These are phyloP conservation scores for Chaetomiaceae sp. DNA, from an alignment of 2,329 filamentous ascomycete species.

Conservation along the genomic window DNA sequence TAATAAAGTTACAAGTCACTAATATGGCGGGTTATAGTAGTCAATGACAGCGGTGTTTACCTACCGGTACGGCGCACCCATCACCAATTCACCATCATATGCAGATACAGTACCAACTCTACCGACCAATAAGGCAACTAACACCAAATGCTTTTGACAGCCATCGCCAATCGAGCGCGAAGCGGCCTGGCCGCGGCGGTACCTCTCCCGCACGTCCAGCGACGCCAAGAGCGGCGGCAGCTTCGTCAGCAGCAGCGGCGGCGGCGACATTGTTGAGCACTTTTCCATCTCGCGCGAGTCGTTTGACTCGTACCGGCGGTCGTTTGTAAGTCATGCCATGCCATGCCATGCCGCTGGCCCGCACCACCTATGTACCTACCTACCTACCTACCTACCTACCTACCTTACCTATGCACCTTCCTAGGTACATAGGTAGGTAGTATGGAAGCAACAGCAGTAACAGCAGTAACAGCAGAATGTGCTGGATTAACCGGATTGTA, in stretches of 20 bases:
- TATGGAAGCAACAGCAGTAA: no score
- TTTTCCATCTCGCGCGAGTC: constrained; percentile 96
- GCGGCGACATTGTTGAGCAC: constrained; percentile 77
- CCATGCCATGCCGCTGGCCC: no score
- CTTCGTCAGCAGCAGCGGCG: constrained; percentile 62
- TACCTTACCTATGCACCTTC: neutral
- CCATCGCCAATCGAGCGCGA: constrained; percentile 88
- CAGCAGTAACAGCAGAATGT: no score
- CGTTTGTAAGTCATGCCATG: constrained; percentile 69
- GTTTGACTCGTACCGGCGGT: constrained; percentile 92
- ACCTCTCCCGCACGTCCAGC: constrained; percentile 51
- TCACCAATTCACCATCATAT: neutral
- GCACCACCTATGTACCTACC: no score
- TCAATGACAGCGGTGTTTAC: constrained; percentile 93
- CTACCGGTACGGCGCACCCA: constrained; percentile 62
- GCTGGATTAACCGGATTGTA: no score
- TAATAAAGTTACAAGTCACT: no score
- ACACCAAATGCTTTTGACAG: constrained; percentile 38
- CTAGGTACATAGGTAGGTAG: no score
- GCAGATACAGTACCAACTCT: neutral
- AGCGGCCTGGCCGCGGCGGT: constrained; percentile 65
- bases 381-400: no score
- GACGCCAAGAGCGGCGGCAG: constrained; percentile 52
- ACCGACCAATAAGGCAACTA: no score
- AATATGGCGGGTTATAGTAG: constrained; percentile 68